A percentile compares a stretch with the other conserved stretches of the same genome.
Conservation (phyloP, 1,284 basidiomycete genomes). For the Polyporus tsugae region DNA sequence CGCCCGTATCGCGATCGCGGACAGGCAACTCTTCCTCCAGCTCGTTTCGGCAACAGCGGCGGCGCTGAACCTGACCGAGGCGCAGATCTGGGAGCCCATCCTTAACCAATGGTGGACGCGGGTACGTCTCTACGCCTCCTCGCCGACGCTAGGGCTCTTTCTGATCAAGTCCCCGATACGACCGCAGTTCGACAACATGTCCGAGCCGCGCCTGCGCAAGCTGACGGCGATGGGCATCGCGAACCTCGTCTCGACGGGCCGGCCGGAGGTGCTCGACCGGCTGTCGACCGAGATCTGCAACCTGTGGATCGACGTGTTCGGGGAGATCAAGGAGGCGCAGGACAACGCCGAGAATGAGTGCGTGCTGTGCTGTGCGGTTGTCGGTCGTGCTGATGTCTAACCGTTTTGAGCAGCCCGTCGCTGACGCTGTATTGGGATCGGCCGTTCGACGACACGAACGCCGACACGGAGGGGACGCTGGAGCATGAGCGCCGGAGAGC, state of each 20-base stretch:
- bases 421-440: slow-evolving; percentile 74
- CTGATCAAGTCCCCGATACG: neutral
- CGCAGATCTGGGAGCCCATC: slow-evolving; percentile 66
- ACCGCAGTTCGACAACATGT: slow-evolving; percentile 84
- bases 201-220: slow-evolving; percentile 79
- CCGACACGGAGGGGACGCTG: slow-evolving; percentile 65
- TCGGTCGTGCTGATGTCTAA: neutral
- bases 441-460: slow-evolving; percentile 60
- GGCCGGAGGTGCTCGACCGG: slow-evolving; percentile 73
- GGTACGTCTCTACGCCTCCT: slow-evolving; percentile 48
- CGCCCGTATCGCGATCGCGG: slow-evolving; percentile 71
- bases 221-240: slow-evolving; percentile 79
- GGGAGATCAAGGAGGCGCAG: slow-evolving; percentile 81
- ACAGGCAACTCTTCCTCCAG: slow-evolving; percentile 69
- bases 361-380: slow-evolving; percentile 12
- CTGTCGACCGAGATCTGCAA: slow-evolving; percentile 83
- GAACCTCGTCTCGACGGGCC: slow-evolving; percentile 72
- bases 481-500: slow-evolving; percentile 76
- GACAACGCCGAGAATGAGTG: slow-evolving; percentile 47
- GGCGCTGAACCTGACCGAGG: slow-evolving; percentile 56
- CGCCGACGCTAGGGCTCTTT: neutral
- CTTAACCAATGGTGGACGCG: slow-evolving; percentile 85
- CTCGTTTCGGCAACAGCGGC: slow-evolving; percentile 69
- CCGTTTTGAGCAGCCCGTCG: slow-evolving; percentile 21
- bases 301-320: slow-evolving; percentile 90